Evolutionary conservation across 2,329 filamentous ascomycete genomes (phyloP), one percentile per base, ranked within the genome.

Genomic region (Pestalotiopsis sp.): DNA sequence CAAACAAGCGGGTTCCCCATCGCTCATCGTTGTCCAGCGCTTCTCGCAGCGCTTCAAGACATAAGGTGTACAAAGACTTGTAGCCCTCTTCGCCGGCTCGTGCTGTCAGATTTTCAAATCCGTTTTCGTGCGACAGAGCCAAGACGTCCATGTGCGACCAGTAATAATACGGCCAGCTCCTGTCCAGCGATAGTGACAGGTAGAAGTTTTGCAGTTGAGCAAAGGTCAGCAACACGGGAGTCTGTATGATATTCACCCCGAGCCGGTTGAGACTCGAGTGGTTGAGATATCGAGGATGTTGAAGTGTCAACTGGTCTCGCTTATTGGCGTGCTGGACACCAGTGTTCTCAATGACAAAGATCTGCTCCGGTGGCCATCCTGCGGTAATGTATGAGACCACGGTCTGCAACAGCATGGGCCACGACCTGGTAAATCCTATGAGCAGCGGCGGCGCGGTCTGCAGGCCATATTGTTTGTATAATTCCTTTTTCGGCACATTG

Each of bases 311-410:
- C 41, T 80, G 77, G 2, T 81, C 82, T 9, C 80, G 76, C n/a
- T 78, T 74, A 73, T 90, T 90, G 63, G 85, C 83, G 66, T 85
- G 78, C 74, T 88, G 85, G 14, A 84, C 84, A 5, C 87, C 87
- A 4, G 85, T 90, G 77, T 90, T 90, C 73, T 90, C 88, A 36
- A 90, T 77, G 1, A 90, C 84, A 70, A 86, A 86, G 69, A 90
- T 88, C 70, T 89, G 83, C 23, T 80, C 79, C 0, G 85, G 77
- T 1, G 87, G 88, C 87, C 87, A 90, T 63, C 87, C 88, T 2
- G 86, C 85, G 0, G 87, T 85, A 70, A 90, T 84, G 75, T 90
- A 90, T 12, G 82, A 84, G 11, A 88, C 82, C 1, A 90, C 83
- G 3, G 83, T 80, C 76, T 90, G 88, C 14, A 87, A 81, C 1